Percentiles rank a stretch among this genome's conserved stretches.
Conservation (phyloP, 164 flowering plant genomes). For the Chimonanthus salicifolius region DNA sequence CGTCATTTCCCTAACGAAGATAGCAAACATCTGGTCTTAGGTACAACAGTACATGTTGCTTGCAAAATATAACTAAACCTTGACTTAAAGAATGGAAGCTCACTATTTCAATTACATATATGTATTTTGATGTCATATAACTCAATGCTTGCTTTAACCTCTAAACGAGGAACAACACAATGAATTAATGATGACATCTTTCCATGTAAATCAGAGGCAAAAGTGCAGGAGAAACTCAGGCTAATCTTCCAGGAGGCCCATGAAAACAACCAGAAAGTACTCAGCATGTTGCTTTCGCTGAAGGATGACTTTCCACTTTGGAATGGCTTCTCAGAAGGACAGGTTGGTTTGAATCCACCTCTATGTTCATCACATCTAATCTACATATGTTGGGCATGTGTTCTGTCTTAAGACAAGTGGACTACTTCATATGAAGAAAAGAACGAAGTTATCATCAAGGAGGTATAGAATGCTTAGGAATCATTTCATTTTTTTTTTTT, state of each 20-base stretch:
- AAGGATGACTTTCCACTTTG: conserved; percentile 51
- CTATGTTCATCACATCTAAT: neutral
- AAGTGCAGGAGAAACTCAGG: conserved; percentile 36
- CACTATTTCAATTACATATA: neutral
- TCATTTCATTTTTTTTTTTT: neutral
- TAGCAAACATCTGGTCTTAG: neutral
- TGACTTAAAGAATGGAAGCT: too few relatives aligned
- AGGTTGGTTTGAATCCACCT: conserved; percentile 6
- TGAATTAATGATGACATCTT: neutral
- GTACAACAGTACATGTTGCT: neutral
- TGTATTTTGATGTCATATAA: neutral
- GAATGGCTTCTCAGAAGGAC: conserved; percentile 20
- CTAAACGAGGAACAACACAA: neutral
- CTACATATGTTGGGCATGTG: neutral
- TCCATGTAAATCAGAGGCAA: conserved; percentile 22
- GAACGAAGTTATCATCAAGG: neutral
- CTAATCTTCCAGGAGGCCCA: conserved; percentile 32
- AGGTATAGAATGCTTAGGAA: neutral
- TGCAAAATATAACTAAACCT: too few relatives aligned
- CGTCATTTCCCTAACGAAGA: too few relatives aligned
- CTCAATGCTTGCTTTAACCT: neutral
- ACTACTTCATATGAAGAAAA: neutral
- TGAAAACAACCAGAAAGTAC: conserved; percentile 58
- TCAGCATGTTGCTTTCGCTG: conserved; percentile 35
- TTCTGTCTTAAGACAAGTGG: neutral